A percentile compares a stretch with the other conserved stretches of the same genome.
Conservation (phyloP, 1,284 basidiomycete genomes). For the Schizophyllum amplum region DNA sequence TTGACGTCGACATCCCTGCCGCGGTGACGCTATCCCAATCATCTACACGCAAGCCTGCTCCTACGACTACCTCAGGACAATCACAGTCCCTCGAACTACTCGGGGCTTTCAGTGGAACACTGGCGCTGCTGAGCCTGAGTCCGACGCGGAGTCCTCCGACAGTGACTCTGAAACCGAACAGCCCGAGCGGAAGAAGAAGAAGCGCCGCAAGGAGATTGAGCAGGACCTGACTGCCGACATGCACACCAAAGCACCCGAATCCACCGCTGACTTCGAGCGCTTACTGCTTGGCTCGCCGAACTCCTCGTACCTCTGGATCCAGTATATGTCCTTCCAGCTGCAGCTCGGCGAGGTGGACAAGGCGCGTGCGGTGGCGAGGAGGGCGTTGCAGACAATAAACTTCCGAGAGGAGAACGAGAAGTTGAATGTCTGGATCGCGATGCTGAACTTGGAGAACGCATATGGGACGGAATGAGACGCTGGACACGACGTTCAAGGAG, state of each 20-base stretch:
- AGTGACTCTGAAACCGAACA: conserved; percentile 44
- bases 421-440: conserved; percentile 95
- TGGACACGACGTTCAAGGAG: conserved; percentile 83
- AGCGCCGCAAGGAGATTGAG: conserved; percentile 64
- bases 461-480: conserved; percentile 82
- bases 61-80: conserved; percentile 4
- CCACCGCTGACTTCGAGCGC: conserved; percentile 92
- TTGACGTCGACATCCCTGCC: conserved; percentile 34
- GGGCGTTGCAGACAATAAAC: conserved; percentile 83
- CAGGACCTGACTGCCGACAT: conserved; percentile 81
- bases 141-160: conserved; percentile 26
- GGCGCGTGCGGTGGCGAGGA: conserved; percentile 80
- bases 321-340: conserved; percentile 98
- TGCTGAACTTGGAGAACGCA: conserved; percentile 91
- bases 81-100: conserved; percentile 39
- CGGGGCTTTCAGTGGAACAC: conserved; percentile 68
- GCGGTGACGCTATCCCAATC: conserved; percentile 20
- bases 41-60: conserved; percentile 11
- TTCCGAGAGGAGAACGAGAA: conserved; percentile 97
- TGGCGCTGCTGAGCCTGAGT: conserved; percentile 24
- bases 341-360: conserved; percentile 94
- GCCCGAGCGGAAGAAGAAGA: conserved; percentile 54
- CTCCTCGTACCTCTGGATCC: conserved; percentile 97
- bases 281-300: conserved; percentile 93
- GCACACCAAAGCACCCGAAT: conserved; percentile 81